Conservation (phyloP, 2,329 filamentous ascomycete species). For the Biscogniauxia sp. region DNA sequence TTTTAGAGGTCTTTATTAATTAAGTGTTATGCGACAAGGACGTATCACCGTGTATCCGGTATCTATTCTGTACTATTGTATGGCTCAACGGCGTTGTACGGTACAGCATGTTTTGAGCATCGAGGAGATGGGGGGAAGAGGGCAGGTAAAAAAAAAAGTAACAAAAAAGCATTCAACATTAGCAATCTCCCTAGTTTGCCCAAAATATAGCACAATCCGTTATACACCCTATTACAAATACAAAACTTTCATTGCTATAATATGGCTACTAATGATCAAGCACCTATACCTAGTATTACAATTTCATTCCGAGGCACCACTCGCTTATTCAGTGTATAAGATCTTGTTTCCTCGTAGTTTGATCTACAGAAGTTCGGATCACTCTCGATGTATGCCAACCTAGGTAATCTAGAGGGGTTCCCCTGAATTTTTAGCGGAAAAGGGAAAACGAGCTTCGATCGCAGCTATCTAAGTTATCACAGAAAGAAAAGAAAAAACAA, state of each 20-base stretch:
- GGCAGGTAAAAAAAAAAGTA: too few species aligned
- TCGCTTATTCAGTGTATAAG: not conserved
- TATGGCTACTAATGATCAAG: not conserved
- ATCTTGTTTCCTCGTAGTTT: not conserved
- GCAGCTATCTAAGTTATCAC: too few species aligned
- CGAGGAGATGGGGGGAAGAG: not conserved
- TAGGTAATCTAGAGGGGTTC: not conserved
- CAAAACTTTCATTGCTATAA: not conserved
- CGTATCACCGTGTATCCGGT: not conserved
- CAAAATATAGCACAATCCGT: not conserved
- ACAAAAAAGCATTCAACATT: conserved; percentile 7
- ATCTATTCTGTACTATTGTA: not conserved
- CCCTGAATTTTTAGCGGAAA: not conserved
- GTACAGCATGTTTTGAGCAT: not conserved
- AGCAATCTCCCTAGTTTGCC: not conserved
- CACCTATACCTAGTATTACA: too few species aligned
- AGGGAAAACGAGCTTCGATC: too few species aligned
- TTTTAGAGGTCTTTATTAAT: not conserved
- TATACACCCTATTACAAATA: not conserved
- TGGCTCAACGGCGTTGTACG: conserved; percentile 10
- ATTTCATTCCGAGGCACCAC: too few species aligned
- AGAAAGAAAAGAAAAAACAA: too few species aligned
- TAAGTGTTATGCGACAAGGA: not conserved
- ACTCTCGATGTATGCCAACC: not conserved
- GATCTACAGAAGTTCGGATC: not conserved